A percentile compares a stretch with the other conserved stretches of the same genome.
These are phyloP conservation scores for Salix caprea DNA, from an alignment of 345 rosid genomes.

Conservation along the genomic window DNA sequence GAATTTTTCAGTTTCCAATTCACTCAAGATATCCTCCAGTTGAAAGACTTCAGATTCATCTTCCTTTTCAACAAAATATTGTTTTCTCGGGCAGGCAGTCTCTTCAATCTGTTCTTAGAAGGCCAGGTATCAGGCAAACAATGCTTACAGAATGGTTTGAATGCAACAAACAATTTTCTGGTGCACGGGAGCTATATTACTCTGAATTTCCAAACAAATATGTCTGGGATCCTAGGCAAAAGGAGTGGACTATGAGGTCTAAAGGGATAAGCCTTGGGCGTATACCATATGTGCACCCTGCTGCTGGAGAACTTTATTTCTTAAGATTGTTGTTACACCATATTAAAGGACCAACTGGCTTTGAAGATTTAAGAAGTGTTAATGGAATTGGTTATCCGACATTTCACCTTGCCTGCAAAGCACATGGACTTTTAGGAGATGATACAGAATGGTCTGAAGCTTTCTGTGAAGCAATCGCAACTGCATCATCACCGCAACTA, in stretches of 20 bases:
- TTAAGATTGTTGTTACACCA: background rate
- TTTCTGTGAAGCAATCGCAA: too few relatives aligned
- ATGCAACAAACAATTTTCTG: background rate
- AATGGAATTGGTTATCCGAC: too few relatives aligned
- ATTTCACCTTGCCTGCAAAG: too few relatives aligned
- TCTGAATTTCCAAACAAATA: background rate
- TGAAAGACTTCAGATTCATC: background rate
- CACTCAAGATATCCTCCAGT: background rate
- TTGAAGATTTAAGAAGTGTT: too few relatives aligned
- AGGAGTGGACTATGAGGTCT: background rate
- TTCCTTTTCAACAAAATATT: background rate
- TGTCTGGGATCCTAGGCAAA: background rate
- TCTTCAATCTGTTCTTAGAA: background rate
- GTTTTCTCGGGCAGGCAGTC: background rate
- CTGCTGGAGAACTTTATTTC: background rate
- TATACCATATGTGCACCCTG: background rate
- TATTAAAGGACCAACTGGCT: background rate
- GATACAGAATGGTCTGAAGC: too few relatives aligned
- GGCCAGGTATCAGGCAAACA: background rate
- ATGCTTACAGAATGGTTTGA: background rate
- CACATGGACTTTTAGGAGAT: too few relatives aligned
- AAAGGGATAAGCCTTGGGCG: background rate
- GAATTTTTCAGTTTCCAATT: background rate
- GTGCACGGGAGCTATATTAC: background rate
- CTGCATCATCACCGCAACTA: too few relatives aligned